Evolutionary conservation across 805 yeast genomes (phyloP).

Genomic region (Candida suzukii): DNA sequence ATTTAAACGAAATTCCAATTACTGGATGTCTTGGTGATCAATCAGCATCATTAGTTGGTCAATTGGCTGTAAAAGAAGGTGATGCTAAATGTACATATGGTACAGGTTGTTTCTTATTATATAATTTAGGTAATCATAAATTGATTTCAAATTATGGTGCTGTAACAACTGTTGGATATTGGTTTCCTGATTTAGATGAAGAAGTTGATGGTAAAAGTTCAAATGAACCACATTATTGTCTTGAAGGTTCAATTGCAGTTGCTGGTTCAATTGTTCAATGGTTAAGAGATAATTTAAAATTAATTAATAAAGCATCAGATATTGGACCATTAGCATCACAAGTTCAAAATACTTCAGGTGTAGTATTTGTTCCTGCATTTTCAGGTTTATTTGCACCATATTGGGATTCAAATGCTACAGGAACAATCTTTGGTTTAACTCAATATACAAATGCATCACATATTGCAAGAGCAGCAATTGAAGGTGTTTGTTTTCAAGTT

Average conservation of each 20-base stretch:
- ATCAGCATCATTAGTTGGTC: slow-evolving; percentile 89
- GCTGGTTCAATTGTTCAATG: slow-evolving; percentile 94
- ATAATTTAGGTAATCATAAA: slow-evolving; percentile 75
- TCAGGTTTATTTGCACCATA: slow-evolving; percentile 93
- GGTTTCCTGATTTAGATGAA: slow-evolving; percentile 67
- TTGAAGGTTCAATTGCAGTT: slow-evolving; percentile 94
- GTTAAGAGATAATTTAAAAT: slow-evolving; percentile 83
- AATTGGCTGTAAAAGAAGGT: slow-evolving; percentile 75
- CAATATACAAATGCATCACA: slow-evolving; percentile 90
- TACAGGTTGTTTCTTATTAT: slow-evolving; percentile 87
- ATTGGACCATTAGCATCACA: slow-evolving; percentile 85
- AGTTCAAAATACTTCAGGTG: slow-evolving; percentile 81
- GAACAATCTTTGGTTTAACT: slow-evolving; percentile 88
- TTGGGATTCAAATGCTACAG: slow-evolving; percentile 91
- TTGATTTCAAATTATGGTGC: slow-evolving; percentile 74
- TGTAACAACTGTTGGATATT: slow-evolving; percentile 82
- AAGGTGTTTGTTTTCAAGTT: slow-evolving; percentile 92
- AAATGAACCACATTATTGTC: slow-evolving; percentile 70
- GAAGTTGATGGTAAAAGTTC: slow-evolving; percentile 27
- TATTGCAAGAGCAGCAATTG: slow-evolving; percentile 90
- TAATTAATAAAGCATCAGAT: slow-evolving; percentile 76
- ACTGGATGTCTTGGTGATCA: slow-evolving; percentile 94
- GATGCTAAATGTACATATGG: slow-evolving; percentile 95
- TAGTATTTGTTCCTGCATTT: slow-evolving; percentile 91
- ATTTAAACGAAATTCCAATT: slow-evolving; percentile 61